Base-by-base conservation (phyloP, 108 stramenopile genomes). In the Nitzschia sp. region DNA sequence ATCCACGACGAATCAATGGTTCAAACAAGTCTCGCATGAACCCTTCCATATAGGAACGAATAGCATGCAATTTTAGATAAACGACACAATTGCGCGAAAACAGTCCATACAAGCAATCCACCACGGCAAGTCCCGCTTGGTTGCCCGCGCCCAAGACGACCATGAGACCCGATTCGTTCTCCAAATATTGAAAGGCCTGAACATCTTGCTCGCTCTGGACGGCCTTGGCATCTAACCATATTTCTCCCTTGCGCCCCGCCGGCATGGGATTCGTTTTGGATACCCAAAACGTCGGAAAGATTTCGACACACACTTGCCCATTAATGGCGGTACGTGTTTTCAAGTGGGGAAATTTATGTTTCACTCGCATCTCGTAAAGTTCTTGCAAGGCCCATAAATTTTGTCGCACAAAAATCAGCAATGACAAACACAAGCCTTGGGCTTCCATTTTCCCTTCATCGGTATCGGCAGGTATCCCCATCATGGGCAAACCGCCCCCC, bases 121-220 rank as follows among this genome's bases (percentile, higher is more conserved):
- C 18, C 26, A 71, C 9, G 2, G 74, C 65, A 42, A 80, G 36
- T 30, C 23, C 31, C 13, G 18, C 15, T 29, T 80, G 63, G 46
- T 80, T 80, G 25, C 79, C 79, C 4, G 79, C 79, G 2, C 74
- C 79, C 11, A 75, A 57, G 4, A 80, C 64, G 1, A 80, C 29
- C 63, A 64, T 57, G 28, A 74, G 46, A 58, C 55, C 64, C 3
- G 29, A 35, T 18, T 56, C 53, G 2, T 32, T 38, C 3, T 68
- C 54, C 19, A 35, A 53, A 38, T 32, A 56, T 29, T 54, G 34
- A 28, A 38, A 68, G 24, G 35, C 26, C 56, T 68, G 31, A 23
- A 68, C 33, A 23, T 56, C 51, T 19, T 51, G 33, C 38, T 55
- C 66, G 21, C 31, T 30, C 32, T 33, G 2, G 28, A 68, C 30